Percentiles rank a stretch among this genome's conserved stretches.
Evolutionary conservation across 139 green algal genomes (phyloP).

Genomic region (Coelastrella sp.): DNA sequence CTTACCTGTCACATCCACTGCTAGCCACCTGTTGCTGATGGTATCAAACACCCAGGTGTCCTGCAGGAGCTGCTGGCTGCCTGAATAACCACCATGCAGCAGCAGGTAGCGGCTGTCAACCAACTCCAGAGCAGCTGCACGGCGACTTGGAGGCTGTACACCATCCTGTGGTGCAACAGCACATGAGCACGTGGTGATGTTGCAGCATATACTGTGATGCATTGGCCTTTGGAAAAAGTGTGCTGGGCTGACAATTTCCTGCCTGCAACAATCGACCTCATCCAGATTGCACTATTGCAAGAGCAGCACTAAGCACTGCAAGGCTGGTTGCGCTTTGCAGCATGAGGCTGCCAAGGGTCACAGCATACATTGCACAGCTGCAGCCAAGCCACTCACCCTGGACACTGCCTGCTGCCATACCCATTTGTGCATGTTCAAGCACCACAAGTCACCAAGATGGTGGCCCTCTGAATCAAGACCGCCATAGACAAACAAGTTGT

Average conservation of each 20-base stretch:
- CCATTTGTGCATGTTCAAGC: conserved; percentile 59
- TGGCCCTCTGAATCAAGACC: conserved; percentile 49
- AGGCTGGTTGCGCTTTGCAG: too few relatives aligned
- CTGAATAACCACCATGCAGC: conserved; percentile 67
- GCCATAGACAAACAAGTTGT: conserved; percentile 58
- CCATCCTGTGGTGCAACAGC: neutral
- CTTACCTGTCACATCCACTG: conserved; percentile 47
- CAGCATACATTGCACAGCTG: neutral
- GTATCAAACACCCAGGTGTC: conserved; percentile 61
- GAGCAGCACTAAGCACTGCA: too few relatives aligned
- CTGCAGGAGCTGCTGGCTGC: conserved; percentile 28
- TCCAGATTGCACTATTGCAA: too few relatives aligned
- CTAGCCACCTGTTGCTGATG: conserved; percentile 44
- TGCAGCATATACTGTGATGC: too few relatives aligned
- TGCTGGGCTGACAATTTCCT: too few relatives aligned
- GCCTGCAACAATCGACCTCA: too few relatives aligned
- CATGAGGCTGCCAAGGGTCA: too few relatives aligned
- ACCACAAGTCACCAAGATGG: conserved; percentile 60
- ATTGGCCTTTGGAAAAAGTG: too few relatives aligned
- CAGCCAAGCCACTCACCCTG: neutral
- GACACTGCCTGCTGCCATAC: conserved; percentile 45
- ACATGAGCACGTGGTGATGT: too few relatives aligned
- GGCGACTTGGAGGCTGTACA: conserved; percentile 34
- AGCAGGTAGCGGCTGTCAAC: conserved; percentile 61
- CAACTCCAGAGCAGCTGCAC: conserved; percentile 51